Base-by-base conservation (phyloP, 495 filamentous ascomycete genomes). In the Cetradonia linearis region DNA sequence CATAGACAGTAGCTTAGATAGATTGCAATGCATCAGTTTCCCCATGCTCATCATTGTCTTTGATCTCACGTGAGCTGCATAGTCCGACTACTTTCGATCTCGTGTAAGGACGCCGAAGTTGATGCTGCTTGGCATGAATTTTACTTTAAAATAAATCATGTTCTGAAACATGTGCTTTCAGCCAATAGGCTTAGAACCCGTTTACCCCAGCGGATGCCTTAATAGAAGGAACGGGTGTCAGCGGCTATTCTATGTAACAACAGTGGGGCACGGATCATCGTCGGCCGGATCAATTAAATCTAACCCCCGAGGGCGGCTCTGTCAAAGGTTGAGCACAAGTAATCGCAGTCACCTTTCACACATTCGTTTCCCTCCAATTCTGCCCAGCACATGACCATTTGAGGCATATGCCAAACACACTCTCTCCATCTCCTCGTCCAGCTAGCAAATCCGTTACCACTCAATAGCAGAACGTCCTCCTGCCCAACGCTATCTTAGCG, bases 401-500 rank as follows among this genome's bases (percentile, higher is more conserved):
- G 54, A 42, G 16, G 18, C 28, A 34, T 36, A 28, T 36, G n/a
- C 33, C 31, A 34, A 20, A 54, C 54, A 56, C 54, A 37, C 33
- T 36, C 54, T 38, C 25, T 56, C 13, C 54, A 27, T 37, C 36
- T 37, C 36, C 6, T 28, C 25, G 25, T 44, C 54, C 18, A 27
- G 54, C 36, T 6, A 34, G 25, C 10, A 20, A 14, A 23, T 27
- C 54, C 33, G 3, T 20, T 30, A 16, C 16, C 20, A n/a, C 2
- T 34, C 11, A 30, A 33, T 54, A 18, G 50, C 50, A 36, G 31
- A 36, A 54, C 30, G 30, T 54, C 50, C 42, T 20, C 28, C 13
- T 54, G 34, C 50, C 50, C 50, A 54, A 54, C 50, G 50, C 50
- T 54, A 54, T 54, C 50, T 54, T 54, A 54, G 50, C 50, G 33